Conservation (phyloP, 257 asterid species). For the Jasminum sambac region DNA sequence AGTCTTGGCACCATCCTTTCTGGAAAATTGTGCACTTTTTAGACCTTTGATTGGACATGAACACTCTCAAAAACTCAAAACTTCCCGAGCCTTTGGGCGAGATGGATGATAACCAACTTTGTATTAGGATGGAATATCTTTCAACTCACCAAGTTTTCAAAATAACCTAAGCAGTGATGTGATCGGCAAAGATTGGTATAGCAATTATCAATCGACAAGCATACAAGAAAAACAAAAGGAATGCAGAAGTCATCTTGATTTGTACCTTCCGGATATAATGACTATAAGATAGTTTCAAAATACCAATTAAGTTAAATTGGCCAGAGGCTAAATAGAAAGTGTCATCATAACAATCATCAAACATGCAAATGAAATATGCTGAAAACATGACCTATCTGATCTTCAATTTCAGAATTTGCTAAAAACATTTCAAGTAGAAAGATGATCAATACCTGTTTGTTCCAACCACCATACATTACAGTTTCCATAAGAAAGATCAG, state of each 20-base stretch:
- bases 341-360: slow-evolving; percentile 9
- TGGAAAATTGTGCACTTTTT: background rate
- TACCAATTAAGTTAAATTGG: slow-evolving; percentile 10
- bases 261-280: background rate
- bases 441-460: slow-evolving; percentile 59
- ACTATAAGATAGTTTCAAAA: background rate
- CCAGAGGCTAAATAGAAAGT: slow-evolving; percentile 13
- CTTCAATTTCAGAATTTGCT: background rate
- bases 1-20: background rate
- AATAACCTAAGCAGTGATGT: slow-evolving; percentile 2
- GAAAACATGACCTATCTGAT: background rate
- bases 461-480: slow-evolving; percentile 71
- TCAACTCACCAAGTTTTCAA: slow-evolving; percentile 2
- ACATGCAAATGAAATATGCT: background rate
- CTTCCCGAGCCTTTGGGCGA: background rate
- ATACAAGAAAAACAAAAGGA: slow-evolving; percentile 4
- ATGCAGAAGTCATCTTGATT: background rate
- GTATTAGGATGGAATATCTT: background rate
- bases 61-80: background rate
- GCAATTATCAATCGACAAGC: slow-evolving; percentile 13
- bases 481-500: slow-evolving; percentile 43
- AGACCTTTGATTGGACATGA: background rate
- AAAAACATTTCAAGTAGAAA: background rate
- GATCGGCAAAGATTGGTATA: slow-evolving; percentile 11
- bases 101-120: background rate